Conservation (phyloP, 208 protist genomes). For the Trypanosoma lewisi region DNA sequence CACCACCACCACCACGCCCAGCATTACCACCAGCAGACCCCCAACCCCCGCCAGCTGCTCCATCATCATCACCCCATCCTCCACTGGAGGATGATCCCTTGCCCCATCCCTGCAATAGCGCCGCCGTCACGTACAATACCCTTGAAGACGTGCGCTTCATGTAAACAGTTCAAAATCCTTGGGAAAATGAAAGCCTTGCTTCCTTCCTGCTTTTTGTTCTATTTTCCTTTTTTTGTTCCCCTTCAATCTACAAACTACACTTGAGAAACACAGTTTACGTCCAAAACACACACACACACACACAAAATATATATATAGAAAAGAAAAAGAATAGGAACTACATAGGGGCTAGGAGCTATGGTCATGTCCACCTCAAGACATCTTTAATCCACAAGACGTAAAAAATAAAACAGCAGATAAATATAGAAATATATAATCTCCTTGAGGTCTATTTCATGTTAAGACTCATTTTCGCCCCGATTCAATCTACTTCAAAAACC, state of each 20-base stretch:
- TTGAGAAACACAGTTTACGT: slow-evolving; percentile 1
- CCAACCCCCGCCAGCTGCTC: slow-evolving; percentile 21
- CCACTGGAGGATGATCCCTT: slow-evolving; percentile 25
- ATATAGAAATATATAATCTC: no score
- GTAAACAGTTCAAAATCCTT: slow-evolving; percentile 10
- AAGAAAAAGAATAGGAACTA: slow-evolving; percentile 17
- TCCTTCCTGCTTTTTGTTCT: background rate
- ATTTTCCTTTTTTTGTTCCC: background rate
- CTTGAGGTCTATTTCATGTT: no score
- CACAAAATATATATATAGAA: slow-evolving; percentile 20
- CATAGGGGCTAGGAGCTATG: slow-evolving; percentile 7
- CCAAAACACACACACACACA: slow-evolving; percentile 5
- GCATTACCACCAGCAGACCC: slow-evolving; percentile 21
- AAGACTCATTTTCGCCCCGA: no score
- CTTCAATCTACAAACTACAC: slow-evolving; percentile 2
- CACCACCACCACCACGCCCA: slow-evolving; percentile 19
- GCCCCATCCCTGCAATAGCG: slow-evolving; percentile 65
- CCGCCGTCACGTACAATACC: slow-evolving; percentile 31
- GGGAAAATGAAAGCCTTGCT: slow-evolving; percentile 5
- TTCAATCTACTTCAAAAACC: no score
- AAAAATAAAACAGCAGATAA: no score
- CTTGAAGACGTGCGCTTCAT: slow-evolving; percentile 50
- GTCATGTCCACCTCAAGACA: background rate
- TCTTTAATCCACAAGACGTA: background rate
- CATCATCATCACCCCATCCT: slow-evolving; percentile 31